phyloP scores from a whole-genome alignment of 2,329 filamentous ascomycete species.

The Cladophialophora yegresii region DNA sequence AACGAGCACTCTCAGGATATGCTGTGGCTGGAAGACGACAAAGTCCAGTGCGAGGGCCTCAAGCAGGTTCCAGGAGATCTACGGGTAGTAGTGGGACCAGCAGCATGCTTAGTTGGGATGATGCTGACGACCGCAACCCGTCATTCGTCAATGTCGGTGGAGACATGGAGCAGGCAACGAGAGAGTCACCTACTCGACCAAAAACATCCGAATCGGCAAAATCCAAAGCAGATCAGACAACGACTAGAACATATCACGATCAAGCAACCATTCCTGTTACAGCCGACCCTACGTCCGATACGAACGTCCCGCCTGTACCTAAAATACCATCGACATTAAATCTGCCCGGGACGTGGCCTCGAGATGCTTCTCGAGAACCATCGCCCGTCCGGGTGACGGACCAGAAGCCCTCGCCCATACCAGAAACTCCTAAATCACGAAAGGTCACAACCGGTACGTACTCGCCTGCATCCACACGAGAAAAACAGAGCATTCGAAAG shows the following conservation, averaged over 20 bases:
- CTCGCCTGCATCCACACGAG: slow-evolving; percentile 18
- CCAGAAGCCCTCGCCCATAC: not conserved
- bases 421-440: slow-evolving; percentile 16
- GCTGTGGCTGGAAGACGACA: slow-evolving; percentile 42
- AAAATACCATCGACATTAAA: slow-evolving; percentile 48
- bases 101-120: slow-evolving; percentile 47
- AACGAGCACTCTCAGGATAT: slow-evolving; percentile 50
- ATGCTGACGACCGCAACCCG: slow-evolving; percentile 31
- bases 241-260: slow-evolving; percentile 22
- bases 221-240: slow-evolving; percentile 5
- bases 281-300: slow-evolving; percentile 22
- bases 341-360: slow-evolving; percentile 48
- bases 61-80: slow-evolving; percentile 32
- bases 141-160: slow-evolving; percentile 32
- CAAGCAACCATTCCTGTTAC: slow-evolving; percentile 21
- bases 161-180: slow-evolving; percentile 1
- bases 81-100: slow-evolving; percentile 46
- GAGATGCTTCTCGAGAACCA: slow-evolving; percentile 46
- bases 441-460: slow-evolving; percentile 12
- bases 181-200: slow-evolving; percentile 6
- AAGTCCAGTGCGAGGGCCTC: slow-evolving; percentile 46
- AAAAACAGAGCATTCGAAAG: slow-evolving; percentile 20
- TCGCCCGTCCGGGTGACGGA: slow-evolving; percentile 31
- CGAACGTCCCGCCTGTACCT: slow-evolving; percentile 51
- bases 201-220: slow-evolving; percentile 14